Percentiles rank a stretch among this genome's conserved stretches.
These are phyloP conservation scores for Syncephalastrum racemosum DNA, from an alignment of 371 early-diverging fungal genomes.

Conservation along the genomic window DNA sequence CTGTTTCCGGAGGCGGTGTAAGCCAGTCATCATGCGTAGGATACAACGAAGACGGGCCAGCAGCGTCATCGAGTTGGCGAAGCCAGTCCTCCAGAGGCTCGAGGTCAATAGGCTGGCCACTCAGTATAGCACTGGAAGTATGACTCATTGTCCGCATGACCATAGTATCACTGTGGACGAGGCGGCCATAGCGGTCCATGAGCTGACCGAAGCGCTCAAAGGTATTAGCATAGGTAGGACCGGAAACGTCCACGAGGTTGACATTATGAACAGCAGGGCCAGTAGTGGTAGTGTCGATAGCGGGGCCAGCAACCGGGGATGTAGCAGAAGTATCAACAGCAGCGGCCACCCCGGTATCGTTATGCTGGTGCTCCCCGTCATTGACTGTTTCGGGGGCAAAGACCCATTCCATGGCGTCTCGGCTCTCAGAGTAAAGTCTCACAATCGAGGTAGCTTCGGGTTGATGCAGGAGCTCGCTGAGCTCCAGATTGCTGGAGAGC, in stretches of 20 bases:
- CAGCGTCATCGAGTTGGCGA: background rate
- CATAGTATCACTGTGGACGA: conserved; percentile 9
- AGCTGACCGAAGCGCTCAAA: conserved; percentile 12
- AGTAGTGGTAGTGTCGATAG: background rate
- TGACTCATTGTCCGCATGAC: conserved; percentile 14
- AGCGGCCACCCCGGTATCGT: background rate
- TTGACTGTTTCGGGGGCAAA: conserved; percentile 8
- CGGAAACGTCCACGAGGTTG: background rate
- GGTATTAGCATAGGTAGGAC: background rate
- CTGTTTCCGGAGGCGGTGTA: background rate
- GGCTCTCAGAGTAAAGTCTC: conserved; percentile 11
- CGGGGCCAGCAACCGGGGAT: background rate
- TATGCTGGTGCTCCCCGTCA: background rate
- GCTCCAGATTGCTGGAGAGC: conserved; percentile 16
- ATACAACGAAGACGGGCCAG: background rate
- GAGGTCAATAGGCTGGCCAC: conserved; percentile 3
- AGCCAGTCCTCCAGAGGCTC: conserved; percentile 14
- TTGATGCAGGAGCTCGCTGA: conserved; percentile 11
- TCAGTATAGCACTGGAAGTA: conserved; percentile 11
- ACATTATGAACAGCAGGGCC: background rate
- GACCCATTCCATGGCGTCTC: conserved; percentile 9
- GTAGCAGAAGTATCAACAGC: background rate
- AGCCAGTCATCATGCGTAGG: background rate
- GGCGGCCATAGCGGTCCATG: conserved; percentile 7
- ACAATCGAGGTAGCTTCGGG: conserved; percentile 8